Conservation (phyloP, 2,329 filamentous ascomycete species). For the Helicocarpus griseus region DNA sequence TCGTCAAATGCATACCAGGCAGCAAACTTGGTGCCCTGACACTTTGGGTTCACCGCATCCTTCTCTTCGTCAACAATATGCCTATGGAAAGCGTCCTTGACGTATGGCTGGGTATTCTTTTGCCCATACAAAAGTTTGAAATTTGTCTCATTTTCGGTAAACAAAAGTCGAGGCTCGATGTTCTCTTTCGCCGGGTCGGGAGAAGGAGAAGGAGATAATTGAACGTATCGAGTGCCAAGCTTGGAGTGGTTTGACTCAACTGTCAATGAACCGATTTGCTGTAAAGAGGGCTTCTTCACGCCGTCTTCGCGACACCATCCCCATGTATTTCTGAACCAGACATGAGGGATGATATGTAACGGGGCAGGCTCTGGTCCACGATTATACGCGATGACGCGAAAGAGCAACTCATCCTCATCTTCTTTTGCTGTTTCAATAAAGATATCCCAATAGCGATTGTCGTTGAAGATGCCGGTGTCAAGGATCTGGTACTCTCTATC, state of each 20-base stretch:
- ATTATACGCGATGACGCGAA: conserved; percentile 94
- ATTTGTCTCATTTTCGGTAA: conserved; percentile 95
- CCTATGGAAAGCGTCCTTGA: conserved; percentile 92
- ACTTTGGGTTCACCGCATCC: conserved; percentile 68
- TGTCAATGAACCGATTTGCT: conserved; percentile 54
- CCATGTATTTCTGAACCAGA: conserved; percentile 98
- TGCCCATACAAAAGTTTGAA: conserved; percentile 65
- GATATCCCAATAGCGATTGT: conserved; percentile 92
- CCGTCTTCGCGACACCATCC: conserved; percentile 73
- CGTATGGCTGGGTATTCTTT: conserved; percentile 70
- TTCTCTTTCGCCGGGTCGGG: conserved; percentile 70
- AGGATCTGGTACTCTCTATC: conserved; percentile 87
- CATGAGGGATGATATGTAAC: conserved; percentile 84
- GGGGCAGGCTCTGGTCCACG: conserved; percentile 82
- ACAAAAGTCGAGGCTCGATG: conserved; percentile 73
- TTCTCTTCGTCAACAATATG: conserved; percentile 76
- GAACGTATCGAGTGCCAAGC: conserved; percentile 72
- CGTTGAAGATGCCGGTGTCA: conserved; percentile 80
- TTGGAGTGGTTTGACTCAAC: conserved; percentile 69
- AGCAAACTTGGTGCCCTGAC: conserved; percentile 75
- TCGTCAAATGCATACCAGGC: conserved; percentile 92
- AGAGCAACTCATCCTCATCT: conserved; percentile 78
- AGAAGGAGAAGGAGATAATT: conserved; percentile 83
- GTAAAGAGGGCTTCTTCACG: conserved; percentile 71
- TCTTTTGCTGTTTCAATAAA: conserved; percentile 96